Percentiles rank a stretch among this genome's conserved stretches.
Evolutionary conservation across 2,329 filamentous ascomycete species (phyloP).

Genomic region (Sarocladium oryzae): DNA sequence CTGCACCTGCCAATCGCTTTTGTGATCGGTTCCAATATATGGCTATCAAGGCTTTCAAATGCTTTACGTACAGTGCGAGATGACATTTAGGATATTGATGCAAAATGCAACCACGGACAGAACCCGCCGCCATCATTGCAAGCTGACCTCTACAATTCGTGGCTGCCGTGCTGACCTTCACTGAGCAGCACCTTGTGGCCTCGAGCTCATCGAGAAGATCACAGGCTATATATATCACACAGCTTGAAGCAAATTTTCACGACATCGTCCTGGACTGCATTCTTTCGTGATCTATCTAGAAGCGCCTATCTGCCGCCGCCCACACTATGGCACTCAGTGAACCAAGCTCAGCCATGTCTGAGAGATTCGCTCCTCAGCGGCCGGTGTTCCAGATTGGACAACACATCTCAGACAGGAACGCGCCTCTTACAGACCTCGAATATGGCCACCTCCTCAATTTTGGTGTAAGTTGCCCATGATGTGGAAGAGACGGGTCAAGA

Average conservation of each 20-base stretch:
- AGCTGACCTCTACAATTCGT: background rate
- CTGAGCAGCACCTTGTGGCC: background rate
- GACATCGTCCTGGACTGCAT: no score
- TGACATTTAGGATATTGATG: background rate
- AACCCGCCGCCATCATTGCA: background rate
- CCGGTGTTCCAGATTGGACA: constrained; percentile 63
- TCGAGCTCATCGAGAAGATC: background rate
- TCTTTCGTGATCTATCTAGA: no score
- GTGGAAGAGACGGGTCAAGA: no score
- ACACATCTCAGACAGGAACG: constrained; percentile 58
- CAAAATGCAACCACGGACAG: constrained; percentile 2
- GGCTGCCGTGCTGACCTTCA: no score
- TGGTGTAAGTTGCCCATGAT: constrained; percentile 47
- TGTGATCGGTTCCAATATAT: no score
- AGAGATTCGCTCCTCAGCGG: constrained; percentile 23
- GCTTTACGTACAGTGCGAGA: constrained; percentile 7
- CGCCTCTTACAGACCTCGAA: constrained; percentile 56
- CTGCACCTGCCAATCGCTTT: background rate
- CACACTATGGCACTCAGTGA: constrained; percentile 1
- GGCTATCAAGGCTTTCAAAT: no score
- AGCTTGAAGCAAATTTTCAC: no score
- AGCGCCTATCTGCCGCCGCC: no score
- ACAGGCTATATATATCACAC: no score
- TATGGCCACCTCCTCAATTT: constrained; percentile 62
- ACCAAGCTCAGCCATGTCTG: constrained; percentile 10